Evolutionary conservation across 176 grass and related monocot genomes (phyloP), one percentile per base, ranked within the genome.

Genomic region (Phragmites australis): DNA sequence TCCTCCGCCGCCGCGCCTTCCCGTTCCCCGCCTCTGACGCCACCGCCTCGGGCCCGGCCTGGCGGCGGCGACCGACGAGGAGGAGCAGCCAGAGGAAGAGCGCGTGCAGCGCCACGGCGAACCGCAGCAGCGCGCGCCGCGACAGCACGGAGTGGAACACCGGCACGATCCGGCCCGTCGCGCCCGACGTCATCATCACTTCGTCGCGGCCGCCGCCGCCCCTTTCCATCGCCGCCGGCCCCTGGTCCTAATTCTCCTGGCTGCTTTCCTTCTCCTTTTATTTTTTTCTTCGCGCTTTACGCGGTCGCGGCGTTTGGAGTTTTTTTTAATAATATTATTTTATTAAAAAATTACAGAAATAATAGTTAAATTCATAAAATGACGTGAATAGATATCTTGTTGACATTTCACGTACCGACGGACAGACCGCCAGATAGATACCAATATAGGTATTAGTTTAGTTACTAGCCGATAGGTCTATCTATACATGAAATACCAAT

Each of bases 181-280:
- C 96, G 34, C 96, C 96, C 68, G 96, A 99, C 14, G 96, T 99
- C 74, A 92, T 89, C 74, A 92, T 88, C 78, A 88, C 65, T 82
- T 86, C 90, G 60, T 90, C 68, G 75, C 58, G 43, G 6, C 25
- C 26, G 68, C 26, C 48, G 18, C 23, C 62, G 78, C 25, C 50
- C 70, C 66, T 83, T 73, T 79, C 72, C 77, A 58, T 75, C 62
- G 19, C 57, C 49, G 42, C 17, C 2, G 21, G 13, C 78, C 50
- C 32, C 74, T 37, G 14, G 26, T 66, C 48, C 48, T 48, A 2
- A 11, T 10, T 25, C 1, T 3, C 49, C 14, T 46, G 2, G 41
- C 27, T 72, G 50, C 32, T 0, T 8, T 12, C 16, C 5, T 34
- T 30, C 8, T 0, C 31, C 12, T 8, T 66, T 61, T 68, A 58